These are phyloP conservation scores for Schwanniomyces vanrijiae DNA, from an alignment of 805 yeast genomes.

Conservation along the genomic window DNA sequence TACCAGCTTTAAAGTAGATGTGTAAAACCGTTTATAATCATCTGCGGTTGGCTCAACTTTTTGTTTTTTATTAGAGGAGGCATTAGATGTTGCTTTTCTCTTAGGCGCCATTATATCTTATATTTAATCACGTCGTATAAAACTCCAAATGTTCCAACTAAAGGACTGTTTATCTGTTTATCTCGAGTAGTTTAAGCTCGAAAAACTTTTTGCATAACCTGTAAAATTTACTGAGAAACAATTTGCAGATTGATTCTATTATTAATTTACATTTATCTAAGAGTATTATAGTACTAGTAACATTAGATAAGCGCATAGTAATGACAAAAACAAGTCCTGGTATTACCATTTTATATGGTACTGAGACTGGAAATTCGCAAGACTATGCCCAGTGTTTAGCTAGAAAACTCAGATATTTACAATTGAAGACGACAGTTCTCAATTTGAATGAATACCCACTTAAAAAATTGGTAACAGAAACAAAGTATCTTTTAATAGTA, in stretches of 20 bases:
- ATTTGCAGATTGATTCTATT: not conserved
- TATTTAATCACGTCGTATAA: not conserved
- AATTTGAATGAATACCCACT: conserved; percentile 63
- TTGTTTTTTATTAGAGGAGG: conserved; percentile 13
- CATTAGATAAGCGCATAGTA: not conserved
- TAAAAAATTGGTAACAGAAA: conserved; percentile 48
- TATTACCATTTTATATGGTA: conserved; percentile 75
- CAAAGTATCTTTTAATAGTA: conserved; percentile 50
- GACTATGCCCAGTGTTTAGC: conserved; percentile 74
- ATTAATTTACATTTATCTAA: not conserved
- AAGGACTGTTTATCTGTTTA: not conserved
- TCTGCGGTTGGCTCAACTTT: conserved; percentile 18
- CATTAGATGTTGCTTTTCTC: conserved; percentile 12
- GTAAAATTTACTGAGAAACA: not conserved
- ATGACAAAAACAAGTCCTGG: not conserved
- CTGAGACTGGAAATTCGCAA: conserved; percentile 90
- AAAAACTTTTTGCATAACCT: conserved; percentile 3
- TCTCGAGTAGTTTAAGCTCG: not conserved
- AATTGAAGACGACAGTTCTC: conserved; percentile 47
- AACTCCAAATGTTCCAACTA: not conserved
- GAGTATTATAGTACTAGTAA: not conserved
- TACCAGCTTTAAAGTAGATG: conserved; percentile 30
- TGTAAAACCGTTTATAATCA: conserved; percentile 28
- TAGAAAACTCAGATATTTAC: conserved; percentile 52
- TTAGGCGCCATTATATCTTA: conserved; percentile 21